phyloP scores from a whole-genome alignment of 352 stramenopile species.

The Pythium coloratum region DNA sequence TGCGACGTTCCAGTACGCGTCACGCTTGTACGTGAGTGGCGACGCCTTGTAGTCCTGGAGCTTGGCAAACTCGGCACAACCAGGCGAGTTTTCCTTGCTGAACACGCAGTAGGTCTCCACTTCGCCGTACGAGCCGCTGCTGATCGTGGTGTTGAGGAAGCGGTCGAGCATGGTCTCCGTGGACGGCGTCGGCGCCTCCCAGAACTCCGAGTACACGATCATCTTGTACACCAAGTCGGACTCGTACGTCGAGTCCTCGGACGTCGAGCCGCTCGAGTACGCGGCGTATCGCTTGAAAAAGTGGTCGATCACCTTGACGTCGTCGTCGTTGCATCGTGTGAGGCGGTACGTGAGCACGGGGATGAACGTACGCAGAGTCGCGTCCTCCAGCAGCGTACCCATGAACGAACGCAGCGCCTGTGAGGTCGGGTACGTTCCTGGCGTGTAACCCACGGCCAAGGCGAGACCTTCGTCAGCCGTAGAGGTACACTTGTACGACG shows the following conservation, averaged over 20 bases:
- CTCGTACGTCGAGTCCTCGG: slow-evolving; percentile 17
- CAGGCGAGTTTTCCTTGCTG: slow-evolving; percentile 39
- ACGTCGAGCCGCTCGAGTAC: slow-evolving; percentile 18
- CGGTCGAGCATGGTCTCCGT: slow-evolving; percentile 17
- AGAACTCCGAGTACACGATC: slow-evolving; percentile 41
- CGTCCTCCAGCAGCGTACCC: slow-evolving; percentile 33
- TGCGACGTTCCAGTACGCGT: slow-evolving; percentile 39
- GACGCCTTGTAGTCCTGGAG: slow-evolving; percentile 15
- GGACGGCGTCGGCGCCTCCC: slow-evolving; percentile 29
- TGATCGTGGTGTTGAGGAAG: slow-evolving; percentile 33
- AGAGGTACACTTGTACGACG: slow-evolving; percentile 19
- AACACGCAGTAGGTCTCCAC: slow-evolving; percentile 56
- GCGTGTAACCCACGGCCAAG: slow-evolving; percentile 2
- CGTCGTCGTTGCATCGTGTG: slow-evolving; percentile 35
- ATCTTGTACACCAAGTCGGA: slow-evolving; percentile 37
- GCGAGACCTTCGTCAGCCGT: slow-evolving; percentile 15
- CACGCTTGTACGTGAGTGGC: slow-evolving; percentile 28
- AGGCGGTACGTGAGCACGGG: slow-evolving; percentile 37
- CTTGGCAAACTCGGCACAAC: slow-evolving; percentile 39
- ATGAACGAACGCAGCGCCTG: slow-evolving; percentile 37
- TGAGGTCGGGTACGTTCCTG: slow-evolving; percentile 12
- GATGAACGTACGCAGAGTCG: slow-evolving; percentile 28
- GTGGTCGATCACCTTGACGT: slow-evolving; percentile 35
- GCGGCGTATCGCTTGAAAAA: slow-evolving; percentile 16
- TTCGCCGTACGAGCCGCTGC: slow-evolving; percentile 26